Evolutionary conservation across 495 filamentous ascomycete genomes (phyloP).

Genomic region (Talaromyces trachyspermus): DNA sequence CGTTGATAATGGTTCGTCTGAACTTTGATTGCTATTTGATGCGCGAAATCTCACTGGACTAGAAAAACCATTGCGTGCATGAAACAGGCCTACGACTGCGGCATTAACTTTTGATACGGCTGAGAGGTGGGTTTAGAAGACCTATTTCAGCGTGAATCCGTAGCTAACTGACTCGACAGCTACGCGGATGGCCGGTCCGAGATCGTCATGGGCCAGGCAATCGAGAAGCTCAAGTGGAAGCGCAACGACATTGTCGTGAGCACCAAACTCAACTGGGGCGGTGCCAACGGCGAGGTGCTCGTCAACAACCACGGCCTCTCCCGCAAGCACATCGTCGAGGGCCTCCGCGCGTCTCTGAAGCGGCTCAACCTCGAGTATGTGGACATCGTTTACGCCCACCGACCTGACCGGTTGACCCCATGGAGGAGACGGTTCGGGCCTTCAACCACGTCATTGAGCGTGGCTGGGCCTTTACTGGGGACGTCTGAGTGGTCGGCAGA

Average conservation of each 20-base stretch:
- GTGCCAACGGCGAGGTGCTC: slow-evolving; percentile 39
- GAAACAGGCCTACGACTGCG: slow-evolving; percentile 67
- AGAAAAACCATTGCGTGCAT: slow-evolving; percentile 60
- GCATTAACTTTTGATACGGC: slow-evolving; percentile 65
- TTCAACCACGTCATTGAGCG: slow-evolving; percentile 75
- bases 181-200: slow-evolving; percentile 66
- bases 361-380: slow-evolving; percentile 66
- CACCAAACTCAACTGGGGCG: slow-evolving; percentile 62
- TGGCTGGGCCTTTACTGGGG: slow-evolving; percentile 88
- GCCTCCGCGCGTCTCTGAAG: slow-evolving; percentile 52
- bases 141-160: neutral
- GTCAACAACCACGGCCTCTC: slow-evolving; percentile 73
- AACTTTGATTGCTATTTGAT: neutral
- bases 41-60: slow-evolving; percentile 13
- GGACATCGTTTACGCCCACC: slow-evolving; percentile 78
- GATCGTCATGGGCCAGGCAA: slow-evolving; percentile 65
- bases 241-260: slow-evolving; percentile 76
- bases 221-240: slow-evolving; percentile 55
- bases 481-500: slow-evolving; percentile 80
- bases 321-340: slow-evolving; percentile 78
- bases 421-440: slow-evolving; percentile 77
- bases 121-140: slow-evolving; percentile 17
- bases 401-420: slow-evolving; percentile 73
- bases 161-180: neutral
- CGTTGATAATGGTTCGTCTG: slow-evolving; percentile 52